Base-by-base conservation (phyloP, 805 yeast genomes). In the Starmera dryadoides region DNA sequence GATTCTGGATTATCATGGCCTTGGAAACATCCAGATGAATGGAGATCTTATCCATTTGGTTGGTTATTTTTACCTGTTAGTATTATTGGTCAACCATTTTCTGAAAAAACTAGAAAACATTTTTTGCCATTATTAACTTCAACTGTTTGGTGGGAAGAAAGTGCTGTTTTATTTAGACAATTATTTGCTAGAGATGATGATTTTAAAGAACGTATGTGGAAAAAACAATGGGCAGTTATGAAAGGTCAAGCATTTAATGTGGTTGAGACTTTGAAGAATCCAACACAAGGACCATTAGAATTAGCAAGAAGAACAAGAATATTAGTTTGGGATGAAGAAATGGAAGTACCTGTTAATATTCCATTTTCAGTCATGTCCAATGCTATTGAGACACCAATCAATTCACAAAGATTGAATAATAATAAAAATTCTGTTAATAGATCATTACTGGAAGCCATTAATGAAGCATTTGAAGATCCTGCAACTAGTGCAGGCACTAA, bases 1-100 rank as follows among this genome's bases (percentile, higher is more conserved):
- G 89, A 82, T 50, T 79, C 85, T 14, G 88, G 88, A 0, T 62
- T 82, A 23, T 69, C 88, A 0, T 81, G 79, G 48, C 89, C 91
- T 5, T 82, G 87, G 87, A 81, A 82, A 50, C 86, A 81, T 46
- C 89, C 89, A 0, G 85, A 82, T 56, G 87, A 81, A 51, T 81
- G 88, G 86, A 60, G 89, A 40, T 78, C 86, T 1, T 82, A 79
- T 48, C 89, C 89, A 0, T 82, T 72, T 59, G 89, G 89, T 0
- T 82, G 91, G 91, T 59, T 82, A 20, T 81, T 77, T 48, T 57
- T 82, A 26, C 89, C 89, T 1, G 57, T 73, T 11, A 64, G 75
- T 10, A 54, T 82, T 6, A 76, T 82, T 37, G 86, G 86, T 0
- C 81, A 73, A 42, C 87, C 87, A 4, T 81, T 82, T 49, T 69